These are phyloP conservation scores for Fragaria nilgerrensis DNA, from an alignment of 306 rosid genomes.

Conservation along the genomic window DNA sequence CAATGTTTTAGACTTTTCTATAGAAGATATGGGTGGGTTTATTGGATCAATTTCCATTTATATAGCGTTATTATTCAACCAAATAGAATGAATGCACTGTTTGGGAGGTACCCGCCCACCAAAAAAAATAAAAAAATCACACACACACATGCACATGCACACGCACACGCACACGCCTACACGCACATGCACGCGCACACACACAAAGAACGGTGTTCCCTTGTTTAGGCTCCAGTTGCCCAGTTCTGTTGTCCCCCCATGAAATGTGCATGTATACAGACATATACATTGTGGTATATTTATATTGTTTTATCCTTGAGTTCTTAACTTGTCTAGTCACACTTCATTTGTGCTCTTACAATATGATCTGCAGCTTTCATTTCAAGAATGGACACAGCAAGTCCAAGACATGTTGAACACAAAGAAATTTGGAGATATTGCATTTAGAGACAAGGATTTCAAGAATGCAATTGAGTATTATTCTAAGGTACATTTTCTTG, in stretches of 20 bases:
- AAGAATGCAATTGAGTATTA: conserved; percentile 89
- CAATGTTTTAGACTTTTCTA: neutral
- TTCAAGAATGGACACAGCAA: conserved; percentile 99
- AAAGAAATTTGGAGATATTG: conserved; percentile 88
- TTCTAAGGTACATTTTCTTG: conserved; percentile 61
- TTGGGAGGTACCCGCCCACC: neutral
- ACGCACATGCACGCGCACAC: no score
- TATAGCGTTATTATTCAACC: neutral
- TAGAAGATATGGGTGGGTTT: neutral
- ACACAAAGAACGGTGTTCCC: neutral
- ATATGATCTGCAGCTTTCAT: conserved; percentile 67
- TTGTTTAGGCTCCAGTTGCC: neutral
- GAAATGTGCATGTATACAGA: neutral
- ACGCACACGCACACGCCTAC: no score
- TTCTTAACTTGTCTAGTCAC: neutral
- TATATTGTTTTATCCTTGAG: neutral
- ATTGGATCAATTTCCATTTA: neutral
- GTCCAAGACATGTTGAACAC: conserved; percentile 95
- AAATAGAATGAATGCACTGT: neutral
- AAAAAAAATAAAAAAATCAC: no score
- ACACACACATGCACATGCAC: no score
- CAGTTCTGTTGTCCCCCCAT: neutral
- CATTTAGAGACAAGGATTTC: conserved; percentile 94
- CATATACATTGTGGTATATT: neutral
- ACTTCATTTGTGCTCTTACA: neutral